phyloP scores from a whole-genome alignment of 352 stramenopile species.

The Phytopythium litorale region DNA sequence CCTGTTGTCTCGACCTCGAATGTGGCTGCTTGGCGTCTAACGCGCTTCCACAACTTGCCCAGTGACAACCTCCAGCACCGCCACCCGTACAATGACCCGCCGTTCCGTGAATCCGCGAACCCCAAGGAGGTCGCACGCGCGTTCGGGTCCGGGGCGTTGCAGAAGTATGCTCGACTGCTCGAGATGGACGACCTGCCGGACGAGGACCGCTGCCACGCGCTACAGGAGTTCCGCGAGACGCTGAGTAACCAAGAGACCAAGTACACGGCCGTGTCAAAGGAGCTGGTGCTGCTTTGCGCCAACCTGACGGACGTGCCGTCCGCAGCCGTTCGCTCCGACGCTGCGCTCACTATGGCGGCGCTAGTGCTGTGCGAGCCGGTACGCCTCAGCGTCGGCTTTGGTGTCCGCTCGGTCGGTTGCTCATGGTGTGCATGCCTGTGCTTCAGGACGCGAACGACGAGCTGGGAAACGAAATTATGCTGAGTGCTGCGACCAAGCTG shows the following conservation, averaged over 20 bases:
- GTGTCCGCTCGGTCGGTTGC: background rate
- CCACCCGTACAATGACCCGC: constrained; percentile 49
- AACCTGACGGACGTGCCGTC: constrained; percentile 40
- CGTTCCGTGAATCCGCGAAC: constrained; percentile 58
- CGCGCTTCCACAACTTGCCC: background rate
- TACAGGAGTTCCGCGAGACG: constrained; percentile 45
- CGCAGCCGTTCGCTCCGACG: constrained; percentile 34
- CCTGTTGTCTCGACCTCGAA: background rate
- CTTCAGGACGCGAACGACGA: constrained; percentile 33
- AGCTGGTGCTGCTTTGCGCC: constrained; percentile 51
- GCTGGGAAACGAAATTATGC: constrained; percentile 44
- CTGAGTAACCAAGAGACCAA: constrained; percentile 63
- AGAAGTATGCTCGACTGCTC: constrained; percentile 62
- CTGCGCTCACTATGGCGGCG: constrained; percentile 44
- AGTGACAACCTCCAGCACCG: constrained; percentile 62
- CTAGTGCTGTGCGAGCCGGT: constrained; percentile 57
- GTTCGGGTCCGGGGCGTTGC: constrained; percentile 43
- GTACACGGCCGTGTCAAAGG: constrained; percentile 36
- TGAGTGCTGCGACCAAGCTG: constrained; percentile 37
- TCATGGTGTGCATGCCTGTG: background rate
- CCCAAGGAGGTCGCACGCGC: constrained; percentile 49
- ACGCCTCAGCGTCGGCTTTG: background rate
- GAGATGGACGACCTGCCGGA: constrained; percentile 49
- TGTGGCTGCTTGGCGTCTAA: background rate
- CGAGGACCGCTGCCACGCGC: constrained; percentile 42